Evolutionary conservation across 768 basidiomycete species (phyloP).

Genomic region (Rubroboletus satanas): DNA sequence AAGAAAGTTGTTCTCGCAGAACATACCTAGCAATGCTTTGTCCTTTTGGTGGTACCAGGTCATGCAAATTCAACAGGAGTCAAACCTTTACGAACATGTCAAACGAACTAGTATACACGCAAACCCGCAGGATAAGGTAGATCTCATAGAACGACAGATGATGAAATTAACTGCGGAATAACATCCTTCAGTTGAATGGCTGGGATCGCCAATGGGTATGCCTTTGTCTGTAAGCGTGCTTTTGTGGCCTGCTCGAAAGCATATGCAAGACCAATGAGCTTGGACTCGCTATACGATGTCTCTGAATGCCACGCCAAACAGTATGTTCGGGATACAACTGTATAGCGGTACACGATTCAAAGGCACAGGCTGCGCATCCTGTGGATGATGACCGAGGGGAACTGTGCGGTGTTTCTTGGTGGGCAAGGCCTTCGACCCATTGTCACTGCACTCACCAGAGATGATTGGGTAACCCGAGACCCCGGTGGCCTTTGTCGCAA

Average conservation of each 20-base stretch:
- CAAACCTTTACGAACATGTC: background rate
- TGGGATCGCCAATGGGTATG: slow-evolving; percentile 52
- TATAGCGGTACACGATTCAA: slow-evolving; percentile 41
- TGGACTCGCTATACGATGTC: slow-evolving; percentile 57
- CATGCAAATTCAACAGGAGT: slow-evolving; percentile 5
- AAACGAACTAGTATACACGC: slow-evolving; percentile 1
- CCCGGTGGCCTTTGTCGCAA: slow-evolving; percentile 38
- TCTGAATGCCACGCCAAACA: slow-evolving; percentile 62
- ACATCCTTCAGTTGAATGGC: slow-evolving; percentile 46
- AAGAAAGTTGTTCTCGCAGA: slow-evolving; percentile 83
- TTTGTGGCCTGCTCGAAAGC: slow-evolving; percentile 66
- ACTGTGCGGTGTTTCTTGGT: slow-evolving; percentile 30
- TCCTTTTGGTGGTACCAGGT: slow-evolving; percentile 10
- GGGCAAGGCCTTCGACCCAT: background rate
- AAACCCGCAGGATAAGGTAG: background rate
- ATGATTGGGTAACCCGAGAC: slow-evolving; percentile 66
- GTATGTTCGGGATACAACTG: slow-evolving; percentile 41
- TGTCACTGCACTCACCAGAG: slow-evolving; percentile 42
- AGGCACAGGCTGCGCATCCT: slow-evolving; percentile 38
- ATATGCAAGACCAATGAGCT: slow-evolving; percentile 54
- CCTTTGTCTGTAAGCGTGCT: slow-evolving; percentile 44
- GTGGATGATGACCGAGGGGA: slow-evolving; percentile 58
- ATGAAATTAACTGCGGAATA: slow-evolving; percentile 12
- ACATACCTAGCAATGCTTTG: slow-evolving; percentile 42
- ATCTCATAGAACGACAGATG: background rate